phyloP scores from a whole-genome alignment of 2,329 filamentous ascomycete species.

The Apiospora koreana region DNA sequence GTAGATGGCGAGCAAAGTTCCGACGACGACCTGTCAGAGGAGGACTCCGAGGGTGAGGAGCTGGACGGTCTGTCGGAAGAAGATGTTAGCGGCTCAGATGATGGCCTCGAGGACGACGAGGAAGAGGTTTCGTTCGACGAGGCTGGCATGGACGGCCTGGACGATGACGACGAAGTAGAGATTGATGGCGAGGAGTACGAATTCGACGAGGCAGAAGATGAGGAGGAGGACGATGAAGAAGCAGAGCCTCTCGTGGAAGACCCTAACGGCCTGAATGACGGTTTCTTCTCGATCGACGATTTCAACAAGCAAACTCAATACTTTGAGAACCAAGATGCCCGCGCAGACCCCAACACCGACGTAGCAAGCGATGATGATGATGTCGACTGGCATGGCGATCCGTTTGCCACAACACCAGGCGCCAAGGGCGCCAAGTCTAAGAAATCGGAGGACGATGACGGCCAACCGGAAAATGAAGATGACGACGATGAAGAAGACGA shows the following conservation, averaged over 20 bases:
- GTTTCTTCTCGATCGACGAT: conserved; percentile 95
- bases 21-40: conserved; percentile 25
- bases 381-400: conserved; percentile 84
- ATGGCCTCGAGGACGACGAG: conserved; percentile 36
- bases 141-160: conserved; percentile 34
- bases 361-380: conserved; percentile 81
- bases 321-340: conserved; percentile 82
- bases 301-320: conserved; percentile 95
- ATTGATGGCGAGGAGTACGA: conserved; percentile 38
- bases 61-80: conserved; percentile 37
- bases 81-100: conserved; percentile 29
- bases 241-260: conserved; percentile 67
- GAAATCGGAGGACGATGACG: conserved; percentile 40
- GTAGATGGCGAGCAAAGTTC: conserved; percentile 26
- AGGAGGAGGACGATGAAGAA: conserved; percentile 49
- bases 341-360: conserved; percentile 74
- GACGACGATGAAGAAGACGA: conserved; percentile 69
- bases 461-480: conserved; percentile 39
- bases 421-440: conserved; percentile 29
- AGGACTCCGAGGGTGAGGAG: conserved; percentile 34
- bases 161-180: conserved; percentile 30
- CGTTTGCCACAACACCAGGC: conserved; percentile 47
- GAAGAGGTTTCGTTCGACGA: conserved; percentile 33
- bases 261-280: conserved; percentile 86
- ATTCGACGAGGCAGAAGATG: conserved; percentile 42